Evolutionary conservation across 306 rosid genomes (phyloP).

Genomic region (Vigna trinervia): DNA sequence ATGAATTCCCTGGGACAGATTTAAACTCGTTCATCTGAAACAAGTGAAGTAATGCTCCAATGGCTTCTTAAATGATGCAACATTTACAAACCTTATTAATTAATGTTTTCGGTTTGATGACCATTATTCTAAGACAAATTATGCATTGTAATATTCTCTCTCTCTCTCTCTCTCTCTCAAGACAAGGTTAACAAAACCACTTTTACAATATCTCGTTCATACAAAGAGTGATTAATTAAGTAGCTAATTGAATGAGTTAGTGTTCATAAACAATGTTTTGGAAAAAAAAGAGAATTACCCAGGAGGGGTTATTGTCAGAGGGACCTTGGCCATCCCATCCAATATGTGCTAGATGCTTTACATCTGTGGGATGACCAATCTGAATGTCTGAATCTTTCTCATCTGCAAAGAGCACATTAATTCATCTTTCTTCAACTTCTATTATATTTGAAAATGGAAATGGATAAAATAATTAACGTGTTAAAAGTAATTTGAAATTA

Average conservation of each 20-base stretch:
- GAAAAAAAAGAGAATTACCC: constrained; percentile 59
- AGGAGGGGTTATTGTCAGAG: constrained; percentile 79
- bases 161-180: no score
- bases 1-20: constrained; percentile 44
- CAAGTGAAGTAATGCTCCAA: constrained; percentile 19
- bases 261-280: background rate
- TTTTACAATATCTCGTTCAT: no score
- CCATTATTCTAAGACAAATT: background rate
- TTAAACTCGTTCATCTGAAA: constrained; percentile 77
- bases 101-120: background rate
- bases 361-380: constrained; percentile 91
- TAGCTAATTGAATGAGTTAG: constrained; percentile 18
- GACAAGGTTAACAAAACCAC: no score
- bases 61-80: background rate
- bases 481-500: background rate
- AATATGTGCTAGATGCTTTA: constrained; percentile 93
- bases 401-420: constrained; percentile 52
- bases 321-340: constrained; percentile 94
- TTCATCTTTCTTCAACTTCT: background rate
- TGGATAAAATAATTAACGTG: background rate
- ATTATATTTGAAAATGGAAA: background rate
- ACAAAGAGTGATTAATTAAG: background rate
- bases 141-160: no score
- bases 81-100: background rate
- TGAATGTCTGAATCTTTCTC: constrained; percentile 79